Base-by-base conservation (phyloP, 192 early-diverging fungal genomes). In the Oehlia diaphana region DNA sequence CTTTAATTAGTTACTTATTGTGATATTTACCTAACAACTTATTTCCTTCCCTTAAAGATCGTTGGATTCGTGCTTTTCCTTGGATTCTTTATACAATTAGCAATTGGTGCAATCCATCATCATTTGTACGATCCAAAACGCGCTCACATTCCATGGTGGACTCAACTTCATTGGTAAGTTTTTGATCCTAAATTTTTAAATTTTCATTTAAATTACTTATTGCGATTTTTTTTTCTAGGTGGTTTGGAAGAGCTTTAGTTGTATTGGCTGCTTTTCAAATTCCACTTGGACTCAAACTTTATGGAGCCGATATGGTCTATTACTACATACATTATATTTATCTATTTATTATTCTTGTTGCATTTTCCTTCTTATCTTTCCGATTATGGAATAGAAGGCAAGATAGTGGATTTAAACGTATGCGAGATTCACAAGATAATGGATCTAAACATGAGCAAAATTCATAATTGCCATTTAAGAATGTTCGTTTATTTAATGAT, bases 111-210 rank as follows among this genome's bases (percentile, higher is more conserved):
- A 10, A 63, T 79, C 14, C 77, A 79, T 71, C 77, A 79, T 62
- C 12, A 71, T 3, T 26, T 79, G 14, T 79, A 23, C 47, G 65
- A 71, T 67, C 50, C 77, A 28, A n/a, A 50, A 10, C 66, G 77
- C n/a, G 21, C 12, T 26, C 39, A 19, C 19, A 62, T 44, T 79
- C 77, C 77, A 68, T 79, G 77, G 77, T 79, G 77, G 77, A 79
- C 77, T n/a, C 63, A 42, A 53, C 77, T 79, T 71, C 77, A 79
- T 63, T 71, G 77, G 77, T 78, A 35, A 21, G 76, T 21, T 37
- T 26, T 9, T 42, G 6, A 7, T 5, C 39, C 39, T 26, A 26
- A 26, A 26, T 26, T 26, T 26, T 42, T 42, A 42, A 42, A 63
- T 13, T 35, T 64, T 50, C 35, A 19, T 19, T 9, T 37, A 13